A percentile compares a stretch with the other conserved stretches of the same genome.
Evolutionary conservation across 495 filamentous ascomycete species (phyloP).

Genomic region (Aspergillus kassunensis): DNA sequence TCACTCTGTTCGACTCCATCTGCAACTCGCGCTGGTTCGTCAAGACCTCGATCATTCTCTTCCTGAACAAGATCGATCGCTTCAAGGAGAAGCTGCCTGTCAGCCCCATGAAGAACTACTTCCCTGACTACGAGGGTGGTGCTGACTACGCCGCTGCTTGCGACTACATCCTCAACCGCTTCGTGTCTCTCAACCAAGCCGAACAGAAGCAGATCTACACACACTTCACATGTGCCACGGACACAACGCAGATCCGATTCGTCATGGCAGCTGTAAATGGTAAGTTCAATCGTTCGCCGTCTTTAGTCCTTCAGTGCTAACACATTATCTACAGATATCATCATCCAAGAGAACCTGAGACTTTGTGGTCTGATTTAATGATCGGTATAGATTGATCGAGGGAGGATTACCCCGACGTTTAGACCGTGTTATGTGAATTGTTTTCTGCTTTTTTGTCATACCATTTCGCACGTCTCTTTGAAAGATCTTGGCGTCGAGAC

Average conservation of each 20-base stretch:
- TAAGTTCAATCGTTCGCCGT: conserved; percentile 41
- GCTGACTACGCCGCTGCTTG: conserved; percentile 90
- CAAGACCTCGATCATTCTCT: conserved; percentile 98
- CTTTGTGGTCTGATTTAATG: conserved; percentile 94
- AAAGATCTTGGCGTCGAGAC: conserved; percentile 46
- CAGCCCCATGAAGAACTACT: conserved; percentile 99
- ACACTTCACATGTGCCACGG: conserved; percentile 97
- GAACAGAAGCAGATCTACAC: conserved; percentile 99
- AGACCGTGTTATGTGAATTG: conserved; percentile 35
- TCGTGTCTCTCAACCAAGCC: conserved; percentile 95
- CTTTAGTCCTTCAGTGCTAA: background rate
- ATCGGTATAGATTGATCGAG: conserved; percentile 28
- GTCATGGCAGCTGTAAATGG: conserved; percentile 99
- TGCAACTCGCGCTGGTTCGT: conserved; percentile 99
- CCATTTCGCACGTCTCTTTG: conserved; percentile 24
- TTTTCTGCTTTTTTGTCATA: conserved; percentile 25
- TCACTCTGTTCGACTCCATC: conserved; percentile 98
- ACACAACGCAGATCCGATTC: conserved; percentile 97
- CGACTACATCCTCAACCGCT: conserved; percentile 96
- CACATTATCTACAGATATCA: conserved; percentile 68
- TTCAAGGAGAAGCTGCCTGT: conserved; percentile 99
- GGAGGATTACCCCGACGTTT: conserved; percentile 31
- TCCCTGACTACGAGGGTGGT: conserved; percentile 96
- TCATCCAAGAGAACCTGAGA: conserved; percentile 99
- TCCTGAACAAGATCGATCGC: conserved; percentile 99